A percentile compares a stretch with the other conserved stretches of the same genome.
Conservation (phyloP, 2,329 filamentous ascomycete species). For the Monosporascus sp. region DNA sequence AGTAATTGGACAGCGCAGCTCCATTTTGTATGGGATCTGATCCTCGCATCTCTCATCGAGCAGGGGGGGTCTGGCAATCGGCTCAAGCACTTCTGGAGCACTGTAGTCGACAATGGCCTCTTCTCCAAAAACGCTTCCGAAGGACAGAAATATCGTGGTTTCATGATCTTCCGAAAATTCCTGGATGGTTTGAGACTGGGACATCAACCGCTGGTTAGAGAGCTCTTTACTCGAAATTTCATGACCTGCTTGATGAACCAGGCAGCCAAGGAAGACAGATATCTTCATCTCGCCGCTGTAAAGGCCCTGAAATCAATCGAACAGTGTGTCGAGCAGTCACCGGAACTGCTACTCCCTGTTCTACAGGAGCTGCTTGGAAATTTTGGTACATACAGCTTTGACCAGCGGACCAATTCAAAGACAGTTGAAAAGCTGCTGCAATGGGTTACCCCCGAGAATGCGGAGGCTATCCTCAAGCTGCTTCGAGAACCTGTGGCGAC, state of each 20-base stretch:
- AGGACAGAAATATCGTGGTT: conserved; percentile 87
- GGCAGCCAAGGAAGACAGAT: conserved; percentile 69
- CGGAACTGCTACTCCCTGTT: conserved; percentile 54
- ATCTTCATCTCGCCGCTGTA: conserved; percentile 72
- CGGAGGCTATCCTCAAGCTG: conserved; percentile 46
- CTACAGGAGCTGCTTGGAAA: conserved; percentile 64
- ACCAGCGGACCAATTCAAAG: conserved; percentile 79
- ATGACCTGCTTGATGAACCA: conserved; percentile 80
- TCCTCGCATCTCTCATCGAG: conserved; percentile 53
- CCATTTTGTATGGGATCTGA: conserved; percentile 82
- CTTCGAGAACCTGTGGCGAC: conserved; percentile 39
- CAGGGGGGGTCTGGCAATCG: conserved; percentile 28
- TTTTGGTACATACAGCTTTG: conserved; percentile 72
- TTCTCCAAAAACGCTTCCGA: conserved; percentile 79
- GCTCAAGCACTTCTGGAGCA: conserved; percentile 78
- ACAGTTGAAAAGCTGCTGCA: conserved; percentile 71
- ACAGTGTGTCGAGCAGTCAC: conserved; percentile 55
- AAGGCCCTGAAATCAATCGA: conserved; percentile 71
- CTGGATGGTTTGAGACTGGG: conserved; percentile 47
- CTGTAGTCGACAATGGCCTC: conserved; percentile 79
- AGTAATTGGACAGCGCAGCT: conserved; percentile 75
- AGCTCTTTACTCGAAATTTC: conserved; percentile 77
- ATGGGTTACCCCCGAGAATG: conserved; percentile 50
- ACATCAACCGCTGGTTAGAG: conserved; percentile 44
- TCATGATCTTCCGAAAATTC: conserved; percentile 78